Evolutionary conservation across 2,329 filamentous ascomycete genomes (phyloP).

Genomic region (Talaromyces marneffei): DNA sequence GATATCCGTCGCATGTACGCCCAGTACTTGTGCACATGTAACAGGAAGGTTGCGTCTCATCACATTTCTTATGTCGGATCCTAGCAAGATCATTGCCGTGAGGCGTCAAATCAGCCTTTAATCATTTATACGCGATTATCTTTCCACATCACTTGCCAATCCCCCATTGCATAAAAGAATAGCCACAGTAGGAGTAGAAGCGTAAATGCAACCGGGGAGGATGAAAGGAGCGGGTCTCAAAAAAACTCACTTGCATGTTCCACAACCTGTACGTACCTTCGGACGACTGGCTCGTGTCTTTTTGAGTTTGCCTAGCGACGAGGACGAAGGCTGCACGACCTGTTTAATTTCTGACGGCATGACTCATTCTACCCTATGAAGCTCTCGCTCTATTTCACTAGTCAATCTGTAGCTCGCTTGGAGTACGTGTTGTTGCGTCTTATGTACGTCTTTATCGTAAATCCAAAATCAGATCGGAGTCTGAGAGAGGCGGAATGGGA

Average conservation of each 20-base stretch:
- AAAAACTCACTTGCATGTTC: constrained; percentile 16
- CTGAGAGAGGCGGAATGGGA: background rate
- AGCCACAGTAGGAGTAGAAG: background rate
- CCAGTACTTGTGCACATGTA: constrained; percentile 22
- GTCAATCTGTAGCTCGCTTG: background rate
- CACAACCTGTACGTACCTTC: constrained; percentile 18
- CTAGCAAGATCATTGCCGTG: background rate
- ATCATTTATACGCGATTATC: background rate
- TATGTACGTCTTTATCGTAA: background rate
- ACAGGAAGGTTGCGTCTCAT: constrained; percentile 15
- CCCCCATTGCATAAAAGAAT: too few relatives aligned
- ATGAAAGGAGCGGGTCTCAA: background rate
- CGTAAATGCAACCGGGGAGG: background rate
- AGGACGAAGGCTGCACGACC: constrained; percentile 6
- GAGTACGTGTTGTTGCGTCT: background rate
- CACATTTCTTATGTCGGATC: constrained; percentile 21
- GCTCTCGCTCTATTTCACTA: background rate
- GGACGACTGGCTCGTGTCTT: constrained; percentile 9
- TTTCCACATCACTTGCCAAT: background rate
- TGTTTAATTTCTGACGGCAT: background rate
- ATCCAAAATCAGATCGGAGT: background rate
- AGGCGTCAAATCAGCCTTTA: background rate
- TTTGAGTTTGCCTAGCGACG: constrained; percentile 16
- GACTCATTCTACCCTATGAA: background rate
- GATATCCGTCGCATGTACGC: constrained; percentile 21